Percentiles rank a stretch among this genome's conserved stretches.
Conservation (phyloP, 2,329 filamentous ascomycete species). For the Alternaria burnsii region DNA sequence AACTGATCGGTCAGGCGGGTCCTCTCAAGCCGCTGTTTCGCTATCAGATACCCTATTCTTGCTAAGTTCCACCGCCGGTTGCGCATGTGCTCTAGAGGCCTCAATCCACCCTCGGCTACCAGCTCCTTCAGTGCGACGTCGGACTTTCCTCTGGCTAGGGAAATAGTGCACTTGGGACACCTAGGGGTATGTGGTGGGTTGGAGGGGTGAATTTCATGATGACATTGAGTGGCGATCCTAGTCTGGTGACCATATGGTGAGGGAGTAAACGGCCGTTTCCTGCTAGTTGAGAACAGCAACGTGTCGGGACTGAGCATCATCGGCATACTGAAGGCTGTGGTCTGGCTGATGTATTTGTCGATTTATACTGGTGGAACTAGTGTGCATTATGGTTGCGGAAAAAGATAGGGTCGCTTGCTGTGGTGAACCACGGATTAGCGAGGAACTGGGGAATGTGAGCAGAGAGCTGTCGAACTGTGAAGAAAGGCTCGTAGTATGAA, state of each 20-base stretch:
- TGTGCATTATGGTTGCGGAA: slow-evolving; percentile 20
- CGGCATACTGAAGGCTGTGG: slow-evolving; percentile 12
- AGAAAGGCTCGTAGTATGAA: slow-evolving; percentile 6
- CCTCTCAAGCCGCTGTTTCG: slow-evolving; percentile 21
- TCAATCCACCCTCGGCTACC: slow-evolving; percentile 23
- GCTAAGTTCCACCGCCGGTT: slow-evolving; percentile 31
- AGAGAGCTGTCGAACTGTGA: slow-evolving; percentile 3
- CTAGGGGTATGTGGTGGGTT: slow-evolving; percentile 24
- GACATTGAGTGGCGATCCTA: slow-evolving; percentile 29
- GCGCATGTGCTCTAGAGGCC: slow-evolving; percentile 19
- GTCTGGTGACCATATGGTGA: slow-evolving; percentile 20
- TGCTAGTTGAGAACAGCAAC: not conserved
- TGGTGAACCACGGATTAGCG: slow-evolving; percentile 21
- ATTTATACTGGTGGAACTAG: slow-evolving; percentile 16
- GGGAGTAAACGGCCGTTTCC: slow-evolving; percentile 6
- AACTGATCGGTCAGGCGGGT: slow-evolving; percentile 24
- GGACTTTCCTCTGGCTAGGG: slow-evolving; percentile 23
- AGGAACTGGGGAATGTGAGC: slow-evolving; percentile 3
- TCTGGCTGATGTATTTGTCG: slow-evolving; percentile 19
- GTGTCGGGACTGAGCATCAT: slow-evolving; percentile 14
- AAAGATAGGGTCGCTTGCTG: slow-evolving; percentile 22
- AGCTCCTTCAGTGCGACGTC: slow-evolving; percentile 23
- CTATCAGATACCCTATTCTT: slow-evolving; percentile 26
- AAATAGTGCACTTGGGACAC: slow-evolving; percentile 30
- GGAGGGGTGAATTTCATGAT: slow-evolving; percentile 35